Evolutionary conservation across 202 grass and related monocot species (phyloP), one percentile per base, ranked within the genome.

Genomic region (Brachypodium distachyon): DNA sequence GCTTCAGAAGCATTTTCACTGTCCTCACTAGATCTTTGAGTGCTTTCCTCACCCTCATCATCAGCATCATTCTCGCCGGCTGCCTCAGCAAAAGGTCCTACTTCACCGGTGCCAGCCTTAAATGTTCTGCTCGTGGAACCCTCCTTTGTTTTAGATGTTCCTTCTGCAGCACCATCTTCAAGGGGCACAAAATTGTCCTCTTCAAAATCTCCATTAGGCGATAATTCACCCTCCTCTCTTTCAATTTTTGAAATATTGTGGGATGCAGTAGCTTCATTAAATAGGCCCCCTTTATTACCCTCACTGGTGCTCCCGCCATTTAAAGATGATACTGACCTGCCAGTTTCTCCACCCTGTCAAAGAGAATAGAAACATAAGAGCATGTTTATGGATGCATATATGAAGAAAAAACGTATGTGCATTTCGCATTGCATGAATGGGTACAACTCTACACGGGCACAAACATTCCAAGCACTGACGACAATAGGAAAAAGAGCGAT

Each of bases 201-300:
- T 77, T 95, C 91, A 85, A 95, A 92, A 76, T 98, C 96, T 22
- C 85, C 96, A 70, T 92, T 98, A 28, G 96, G 96, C 0, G 91
- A 97, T 76, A 97, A 89, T 88, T 94, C 89, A 34, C 91, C 95
- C 81, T 97, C 91, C 61, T 97, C 91, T 86, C 95, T 88, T 87
- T 94, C 91, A 73, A 94, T 80, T 85, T 94, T 97, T 27, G 48
- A 66, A 49, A 75, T 63, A 72, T 81, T 81, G 66, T 82, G 82
- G 34, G 61, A 51, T 31, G 40, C 44, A 79, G 86, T 57, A 60
- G 58, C 56, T 84, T 88, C 86, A 81, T 71, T 81, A 59, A 76
- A 72, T 34, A 81, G 21, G 3, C 49, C 31, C 23, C 81, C 86
- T 81, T 88, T 88, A 27, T 72, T 88, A 81, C 81, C 64, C 39